Evolutionary conservation across 1,139 yeast species (phyloP).

Genomic region (Saccharomycopsis phalli): DNA sequence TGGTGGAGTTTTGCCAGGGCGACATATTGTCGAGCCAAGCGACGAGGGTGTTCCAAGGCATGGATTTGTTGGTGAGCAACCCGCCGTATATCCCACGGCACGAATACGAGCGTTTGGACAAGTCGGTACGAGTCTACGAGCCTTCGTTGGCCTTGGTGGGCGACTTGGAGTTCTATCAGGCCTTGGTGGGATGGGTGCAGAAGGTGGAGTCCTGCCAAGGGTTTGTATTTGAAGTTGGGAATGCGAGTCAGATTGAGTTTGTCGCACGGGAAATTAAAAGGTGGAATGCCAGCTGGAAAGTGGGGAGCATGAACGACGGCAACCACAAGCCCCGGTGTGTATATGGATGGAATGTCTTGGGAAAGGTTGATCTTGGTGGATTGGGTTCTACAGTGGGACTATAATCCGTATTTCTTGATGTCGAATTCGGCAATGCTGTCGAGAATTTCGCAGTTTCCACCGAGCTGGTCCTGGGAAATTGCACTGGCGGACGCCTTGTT

Average conservation of each 20-base stretch:
- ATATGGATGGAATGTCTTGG: conserved; percentile 26
- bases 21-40: conserved; percentile 26
- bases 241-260: conserved; percentile 25
- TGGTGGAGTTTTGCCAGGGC: conserved; percentile 23
- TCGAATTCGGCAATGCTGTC: neutral
- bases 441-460: neutral
- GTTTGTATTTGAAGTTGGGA: conserved; percentile 37
- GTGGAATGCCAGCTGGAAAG: conserved; percentile 23
- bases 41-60: conserved; percentile 5
- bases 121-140: conserved; percentile 63
- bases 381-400: neutral
- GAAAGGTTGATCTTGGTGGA: conserved; percentile 21
- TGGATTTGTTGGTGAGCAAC: conserved; percentile 63
- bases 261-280: conserved; percentile 18
- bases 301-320: conserved; percentile 26
- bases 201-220: conserved; percentile 28
- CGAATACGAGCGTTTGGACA: conserved; percentile 38
- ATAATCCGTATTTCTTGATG: neutral
- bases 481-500: conserved; percentile 21
- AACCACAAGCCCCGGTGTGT: conserved; percentile 28
- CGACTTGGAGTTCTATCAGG: conserved; percentile 57
- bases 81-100: conserved; percentile 75
- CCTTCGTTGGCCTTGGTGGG: conserved; percentile 75
- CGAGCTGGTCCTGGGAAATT: conserved; percentile 11
- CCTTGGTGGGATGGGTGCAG: conserved; percentile 40